Evolutionary conservation across 139 green algal species (phyloP), one percentile per base, ranked within the genome.

Genomic region (Haematococcus lacustris): DNA sequence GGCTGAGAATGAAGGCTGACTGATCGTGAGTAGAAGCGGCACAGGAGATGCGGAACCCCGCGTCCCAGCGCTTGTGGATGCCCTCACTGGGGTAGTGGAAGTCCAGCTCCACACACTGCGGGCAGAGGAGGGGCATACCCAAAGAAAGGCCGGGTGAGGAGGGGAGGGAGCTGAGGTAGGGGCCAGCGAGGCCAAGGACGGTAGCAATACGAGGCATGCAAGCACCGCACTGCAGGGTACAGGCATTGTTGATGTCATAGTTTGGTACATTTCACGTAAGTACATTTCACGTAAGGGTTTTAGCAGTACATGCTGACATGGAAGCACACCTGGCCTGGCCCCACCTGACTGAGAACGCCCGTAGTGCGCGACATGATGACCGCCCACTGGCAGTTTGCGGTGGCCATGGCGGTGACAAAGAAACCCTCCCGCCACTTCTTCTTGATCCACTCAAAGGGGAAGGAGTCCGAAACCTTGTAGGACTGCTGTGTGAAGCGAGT

Each of bases 371-470:
- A 94, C 94, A 98, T 98, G 75, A 98, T 93, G n/a, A 98, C 93
- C 2, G 93, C 94, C 93, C 93, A 97, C 68, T 93, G 78, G 38
- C 76, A 83, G 66, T 80, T 83, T 41, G 72, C 77, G 51, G 94
- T 98, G 39, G 92, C 90, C 93, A 98, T 97, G 82, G 87, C 86
- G 28, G 94, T 98, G 34, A 98, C 94, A 71, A 95, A 98, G 83
- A 98, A 98, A 28, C 94, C 94, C 85, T 98, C 94, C 72, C 93
- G 92, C 94, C 94, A 98, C 82, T 98, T 98, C 83, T 98, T 98
- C 88, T 98, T 98, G 75, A 98, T 98, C 94, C 94, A 98, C 82
- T 98, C 97, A 87, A 96, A 98, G 34, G 94, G 94, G 79, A 98
- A 98, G 17, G 85, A 95, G 85, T 98, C 94, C 34, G 80, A 77